Evolutionary conservation across 768 basidiomycete genomes (phyloP).

Genomic region (Tulasnella sp.): DNA sequence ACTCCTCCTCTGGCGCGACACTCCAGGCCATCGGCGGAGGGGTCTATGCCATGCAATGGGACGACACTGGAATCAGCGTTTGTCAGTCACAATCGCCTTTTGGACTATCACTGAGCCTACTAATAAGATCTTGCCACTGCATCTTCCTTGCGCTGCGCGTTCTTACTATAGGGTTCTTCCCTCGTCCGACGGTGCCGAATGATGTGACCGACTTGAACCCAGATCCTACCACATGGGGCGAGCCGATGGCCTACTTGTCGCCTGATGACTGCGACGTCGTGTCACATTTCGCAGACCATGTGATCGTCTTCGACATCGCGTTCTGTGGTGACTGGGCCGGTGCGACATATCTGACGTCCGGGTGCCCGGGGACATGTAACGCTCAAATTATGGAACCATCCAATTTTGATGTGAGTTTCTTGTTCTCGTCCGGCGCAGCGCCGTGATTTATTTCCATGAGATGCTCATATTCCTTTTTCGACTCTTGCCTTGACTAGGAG

Average conservation of each 20-base stretch:
- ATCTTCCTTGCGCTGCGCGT: background rate
- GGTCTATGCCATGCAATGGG: constrained; percentile 28
- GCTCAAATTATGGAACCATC: constrained; percentile 3
- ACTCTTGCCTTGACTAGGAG: background rate
- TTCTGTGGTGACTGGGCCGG: constrained; percentile 20
- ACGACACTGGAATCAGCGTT: constrained; percentile 18
- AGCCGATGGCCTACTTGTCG: constrained; percentile 10
- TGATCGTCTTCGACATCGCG: constrained; percentile 17
- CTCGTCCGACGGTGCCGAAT: constrained; percentile 11
- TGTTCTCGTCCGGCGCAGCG: background rate
- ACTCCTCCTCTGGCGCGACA: constrained; percentile 24
- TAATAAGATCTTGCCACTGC: background rate
- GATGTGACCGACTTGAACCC: constrained; percentile 10
- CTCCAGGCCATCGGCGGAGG: constrained; percentile 28
- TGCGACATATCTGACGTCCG: constrained; percentile 10
- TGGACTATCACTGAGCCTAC: background rate
- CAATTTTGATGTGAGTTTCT: constrained; percentile 15
- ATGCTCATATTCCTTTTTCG: background rate
- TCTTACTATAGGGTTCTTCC: constrained; percentile 17
- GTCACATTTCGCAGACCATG: constrained; percentile 12
- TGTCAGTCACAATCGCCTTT: constrained; percentile 5
- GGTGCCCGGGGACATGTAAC: constrained; percentile 18
- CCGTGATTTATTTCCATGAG: background rate
- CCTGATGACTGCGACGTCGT: constrained; percentile 11
- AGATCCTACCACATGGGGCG: constrained; percentile 14